Evolutionary conservation across 331 rosid species (phyloP).

Genomic region (Dryas integrifolia): DNA sequence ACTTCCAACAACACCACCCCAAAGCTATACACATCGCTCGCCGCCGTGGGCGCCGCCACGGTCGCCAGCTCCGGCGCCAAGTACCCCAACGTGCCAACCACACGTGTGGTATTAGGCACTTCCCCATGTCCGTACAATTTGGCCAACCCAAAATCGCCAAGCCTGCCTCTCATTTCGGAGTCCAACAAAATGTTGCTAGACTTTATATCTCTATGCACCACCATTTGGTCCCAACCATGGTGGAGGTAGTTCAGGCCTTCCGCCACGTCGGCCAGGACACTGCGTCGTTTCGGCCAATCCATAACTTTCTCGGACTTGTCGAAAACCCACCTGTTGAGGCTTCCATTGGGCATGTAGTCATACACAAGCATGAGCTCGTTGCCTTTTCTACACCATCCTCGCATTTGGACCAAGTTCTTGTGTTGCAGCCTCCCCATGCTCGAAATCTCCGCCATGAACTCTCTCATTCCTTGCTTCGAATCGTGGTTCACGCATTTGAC

Average conservation of each 20-base stretch:
- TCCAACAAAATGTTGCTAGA: conserved; percentile 78
- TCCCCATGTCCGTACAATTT: conserved; percentile 85
- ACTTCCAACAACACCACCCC: conserved; percentile 92
- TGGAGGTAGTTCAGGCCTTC: conserved; percentile 83
- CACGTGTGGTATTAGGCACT: conserved; percentile 72
- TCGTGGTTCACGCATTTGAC: conserved; percentile 92
- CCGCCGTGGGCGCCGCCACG: conserved; percentile 58
- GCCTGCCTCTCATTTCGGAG: conserved; percentile 66
- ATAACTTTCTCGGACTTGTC: conserved; percentile 43
- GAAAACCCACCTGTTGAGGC: conserved; percentile 76
- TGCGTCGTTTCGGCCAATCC: conserved; percentile 57
- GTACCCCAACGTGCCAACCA: conserved; percentile 87
- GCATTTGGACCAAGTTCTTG: conserved; percentile 76
- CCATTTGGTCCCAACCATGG: conserved; percentile 85
- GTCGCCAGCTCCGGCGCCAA: conserved; percentile 82
- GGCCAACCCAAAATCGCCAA: conserved; percentile 89
- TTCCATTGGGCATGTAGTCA: conserved; percentile 90
- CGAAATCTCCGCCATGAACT: conserved; percentile 89
- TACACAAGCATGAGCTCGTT: conserved; percentile 72
- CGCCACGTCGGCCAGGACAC: conserved; percentile 71
- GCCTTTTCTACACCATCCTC: conserved; percentile 85
- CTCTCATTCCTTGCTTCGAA: conserved; percentile 75
- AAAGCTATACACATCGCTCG: conserved; percentile 75
- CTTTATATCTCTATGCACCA: conserved; percentile 78
- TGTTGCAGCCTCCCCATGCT: conserved; percentile 92